Evolutionary conservation across 495 filamentous ascomycete genomes (phyloP).

Genomic region (Chaetomium fimeti): DNA sequence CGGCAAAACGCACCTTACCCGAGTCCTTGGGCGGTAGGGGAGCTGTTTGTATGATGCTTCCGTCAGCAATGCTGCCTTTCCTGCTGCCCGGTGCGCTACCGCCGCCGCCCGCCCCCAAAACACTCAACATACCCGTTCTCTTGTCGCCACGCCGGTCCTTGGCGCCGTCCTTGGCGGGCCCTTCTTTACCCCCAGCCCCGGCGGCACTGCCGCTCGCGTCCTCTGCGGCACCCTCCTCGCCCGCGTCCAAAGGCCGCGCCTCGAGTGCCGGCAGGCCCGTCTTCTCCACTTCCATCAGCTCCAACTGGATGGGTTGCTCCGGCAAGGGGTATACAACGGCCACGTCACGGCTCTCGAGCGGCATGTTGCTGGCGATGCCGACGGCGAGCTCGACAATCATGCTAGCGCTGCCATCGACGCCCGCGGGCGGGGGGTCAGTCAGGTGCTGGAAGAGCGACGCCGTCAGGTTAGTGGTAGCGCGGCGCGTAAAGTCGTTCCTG

Average conservation of each 20-base stretch:
- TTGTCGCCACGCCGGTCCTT: constrained; percentile 45
- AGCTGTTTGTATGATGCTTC: constrained; percentile 44
- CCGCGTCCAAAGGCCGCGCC: constrained; percentile 51
- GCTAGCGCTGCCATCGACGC: constrained; percentile 73
- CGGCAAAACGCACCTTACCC: constrained; percentile 71
- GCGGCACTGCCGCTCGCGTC: constrained; percentile 26
- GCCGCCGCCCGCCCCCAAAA: constrained; percentile 26
- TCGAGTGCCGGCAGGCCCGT: constrained; percentile 67
- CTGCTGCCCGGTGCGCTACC: constrained; percentile 32
- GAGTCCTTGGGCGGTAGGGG: constrained; percentile 40
- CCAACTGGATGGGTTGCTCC: constrained; percentile 60
- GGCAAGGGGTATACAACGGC: constrained; percentile 80
- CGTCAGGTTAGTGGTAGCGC: constrained; percentile 68
- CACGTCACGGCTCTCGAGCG: constrained; percentile 88
- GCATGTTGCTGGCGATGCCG: constrained; percentile 80
- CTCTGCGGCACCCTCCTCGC: constrained; percentile 21
- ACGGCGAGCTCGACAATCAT: constrained; percentile 95
- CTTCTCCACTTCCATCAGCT: constrained; percentile 82
- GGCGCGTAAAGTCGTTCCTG: constrained; percentile 63
- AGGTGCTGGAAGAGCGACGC: constrained; percentile 67
- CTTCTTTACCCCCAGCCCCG: constrained; percentile 24
- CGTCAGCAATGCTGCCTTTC: constrained; percentile 41
- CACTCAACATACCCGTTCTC: constrained; percentile 40
- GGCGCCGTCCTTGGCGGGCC: constrained; percentile 42
- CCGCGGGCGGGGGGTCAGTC: constrained; percentile 69